Conservation (phyloP, 352 stramenopile genomes). For the Pythium folliculosum region DNA sequence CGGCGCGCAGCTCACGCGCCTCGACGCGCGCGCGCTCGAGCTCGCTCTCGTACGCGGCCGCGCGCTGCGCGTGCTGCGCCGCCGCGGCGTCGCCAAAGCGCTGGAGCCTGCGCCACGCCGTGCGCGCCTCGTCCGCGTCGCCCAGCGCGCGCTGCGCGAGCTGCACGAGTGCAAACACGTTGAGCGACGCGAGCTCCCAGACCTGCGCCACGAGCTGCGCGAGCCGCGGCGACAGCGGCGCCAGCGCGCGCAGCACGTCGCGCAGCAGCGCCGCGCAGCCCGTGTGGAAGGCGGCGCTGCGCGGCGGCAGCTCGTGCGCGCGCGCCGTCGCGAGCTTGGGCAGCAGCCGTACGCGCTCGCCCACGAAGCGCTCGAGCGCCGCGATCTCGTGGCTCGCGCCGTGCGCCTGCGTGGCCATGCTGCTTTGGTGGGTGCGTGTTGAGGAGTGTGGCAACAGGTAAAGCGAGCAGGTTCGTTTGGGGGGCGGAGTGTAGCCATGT, state of each 20-base stretch:
- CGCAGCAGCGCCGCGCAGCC: constrained; percentile 58
- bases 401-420: not conserved
- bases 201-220: constrained; percentile 52
- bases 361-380: constrained; percentile 61
- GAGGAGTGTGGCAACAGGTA: no score
- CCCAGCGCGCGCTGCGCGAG: constrained; percentile 41
- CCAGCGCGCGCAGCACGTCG: constrained; percentile 43
- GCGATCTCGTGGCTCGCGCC: constrained; percentile 50
- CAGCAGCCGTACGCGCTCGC: constrained; percentile 52
- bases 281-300: constrained; percentile 50
- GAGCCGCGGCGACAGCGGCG: constrained; percentile 48
- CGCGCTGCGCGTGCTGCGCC: constrained; percentile 34
- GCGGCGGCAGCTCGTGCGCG: constrained; percentile 37
- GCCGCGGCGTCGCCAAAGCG: constrained; percentile 36
- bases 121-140: constrained; percentile 36
- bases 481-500: constrained; percentile 17
- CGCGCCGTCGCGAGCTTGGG: constrained; percentile 35
- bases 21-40: constrained; percentile 37
- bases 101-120: constrained; percentile 34
- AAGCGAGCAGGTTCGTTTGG: no score
- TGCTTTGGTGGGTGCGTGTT: no score
- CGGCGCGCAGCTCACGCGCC: constrained; percentile 44
- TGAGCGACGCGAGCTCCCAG: constrained; percentile 67
- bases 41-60: constrained; percentile 42
- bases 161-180: constrained; percentile 65